A percentile compares a stretch with the other conserved stretches of the same genome.
These are phyloP conservation scores for Tuber microsphaerosporum DNA, from an alignment of 495 filamentous ascomycete genomes.

Conservation along the genomic window DNA sequence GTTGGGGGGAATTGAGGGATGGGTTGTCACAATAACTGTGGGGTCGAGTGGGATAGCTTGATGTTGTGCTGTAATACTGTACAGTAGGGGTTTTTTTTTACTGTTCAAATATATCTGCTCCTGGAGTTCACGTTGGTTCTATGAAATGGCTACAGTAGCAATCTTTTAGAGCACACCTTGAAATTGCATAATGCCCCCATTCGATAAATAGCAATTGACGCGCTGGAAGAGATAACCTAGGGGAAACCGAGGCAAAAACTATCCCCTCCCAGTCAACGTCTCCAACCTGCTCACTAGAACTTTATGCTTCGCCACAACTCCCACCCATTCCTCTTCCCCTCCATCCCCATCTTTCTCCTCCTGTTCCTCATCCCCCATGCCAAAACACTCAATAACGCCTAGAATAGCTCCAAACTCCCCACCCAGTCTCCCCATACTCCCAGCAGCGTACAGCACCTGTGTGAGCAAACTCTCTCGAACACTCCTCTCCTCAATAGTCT, in stretches of 20 bases:
- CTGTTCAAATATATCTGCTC: neutral
- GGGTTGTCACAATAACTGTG: neutral
- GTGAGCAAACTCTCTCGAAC: slow-evolving; percentile 81
- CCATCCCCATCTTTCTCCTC: slow-evolving; percentile 44
- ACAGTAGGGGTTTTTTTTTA: neutral
- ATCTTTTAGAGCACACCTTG: neutral
- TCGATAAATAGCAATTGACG: neutral
- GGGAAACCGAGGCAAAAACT: neutral
- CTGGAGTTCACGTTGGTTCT: neutral
- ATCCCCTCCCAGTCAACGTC: slow-evolving; percentile 58
- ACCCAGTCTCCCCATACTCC: slow-evolving; percentile 82
- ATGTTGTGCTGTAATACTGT: neutral
- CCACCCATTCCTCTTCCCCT: slow-evolving; percentile 68
- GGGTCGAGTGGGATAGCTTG: neutral
- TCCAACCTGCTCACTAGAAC: slow-evolving; percentile 80
- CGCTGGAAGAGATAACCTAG: neutral
- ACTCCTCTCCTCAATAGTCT: slow-evolving; percentile 71
- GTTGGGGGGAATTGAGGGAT: neutral
- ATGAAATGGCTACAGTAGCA: neutral
- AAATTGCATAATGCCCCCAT: neutral
- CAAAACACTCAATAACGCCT: slow-evolving; percentile 53
- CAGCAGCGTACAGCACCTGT: slow-evolving; percentile 91
- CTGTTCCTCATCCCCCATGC: slow-evolving; percentile 49
- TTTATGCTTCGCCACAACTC: slow-evolving; percentile 82
- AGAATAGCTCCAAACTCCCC: slow-evolving; percentile 88